Evolutionary conservation across 1,284 basidiomycete species (phyloP).

Genomic region (Amylostereum chailletii): DNA sequence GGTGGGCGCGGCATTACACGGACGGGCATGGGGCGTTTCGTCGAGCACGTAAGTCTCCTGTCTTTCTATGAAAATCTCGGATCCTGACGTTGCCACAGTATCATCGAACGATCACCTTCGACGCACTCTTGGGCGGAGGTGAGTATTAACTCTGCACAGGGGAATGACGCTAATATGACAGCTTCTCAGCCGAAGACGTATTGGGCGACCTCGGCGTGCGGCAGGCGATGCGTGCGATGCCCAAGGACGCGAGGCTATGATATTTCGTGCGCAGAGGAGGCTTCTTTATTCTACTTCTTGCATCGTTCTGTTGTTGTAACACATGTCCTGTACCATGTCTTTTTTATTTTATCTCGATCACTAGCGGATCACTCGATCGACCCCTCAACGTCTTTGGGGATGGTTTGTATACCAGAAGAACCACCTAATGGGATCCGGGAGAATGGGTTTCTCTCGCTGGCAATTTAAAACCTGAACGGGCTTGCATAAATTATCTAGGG

Average conservation of each 20-base stretch:
- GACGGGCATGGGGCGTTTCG: conserved; percentile 62
- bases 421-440: no score
- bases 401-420: no score
- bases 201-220: conserved; percentile 63
- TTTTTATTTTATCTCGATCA: no score
- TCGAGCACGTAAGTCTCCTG: conserved; percentile 55
- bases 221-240: conserved; percentile 59
- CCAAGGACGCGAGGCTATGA: conserved; percentile 46
- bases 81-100: background rate
- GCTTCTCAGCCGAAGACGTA: conserved; percentile 49
- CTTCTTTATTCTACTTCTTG: background rate
- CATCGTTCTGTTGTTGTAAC: no score
- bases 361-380: no score
- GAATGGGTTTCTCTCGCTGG: no score
- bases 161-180: background rate
- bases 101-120: conserved; percentile 52
- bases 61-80: background rate
- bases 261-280: background rate
- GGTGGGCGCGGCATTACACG: conserved; percentile 75
- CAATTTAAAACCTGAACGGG: no score
- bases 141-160: conserved; percentile 15
- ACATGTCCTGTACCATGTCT: no score
- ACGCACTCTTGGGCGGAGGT: conserved; percentile 60
- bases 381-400: no score
- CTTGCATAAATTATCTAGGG: no score